phyloP scores from a whole-genome alignment of 139 green algal species.

The Axilococcus clingmanii region DNA sequence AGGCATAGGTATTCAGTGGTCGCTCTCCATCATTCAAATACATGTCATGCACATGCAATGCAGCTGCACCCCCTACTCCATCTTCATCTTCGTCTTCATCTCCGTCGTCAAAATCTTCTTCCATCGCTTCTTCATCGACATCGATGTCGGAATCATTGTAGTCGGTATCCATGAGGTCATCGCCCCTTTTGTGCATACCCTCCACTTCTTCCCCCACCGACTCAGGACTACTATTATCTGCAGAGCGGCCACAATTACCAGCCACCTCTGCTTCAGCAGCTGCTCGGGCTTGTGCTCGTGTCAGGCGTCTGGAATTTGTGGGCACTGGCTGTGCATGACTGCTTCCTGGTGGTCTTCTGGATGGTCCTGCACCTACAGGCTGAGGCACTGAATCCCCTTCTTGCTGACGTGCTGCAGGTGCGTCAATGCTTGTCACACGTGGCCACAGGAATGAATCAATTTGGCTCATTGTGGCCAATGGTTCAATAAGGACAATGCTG shows the following conservation, averaged over 20 bases:
- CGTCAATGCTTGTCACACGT: slow-evolving; percentile 42
- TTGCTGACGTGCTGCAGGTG: not conserved
- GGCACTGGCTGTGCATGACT: not conserved
- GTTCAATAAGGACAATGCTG: slow-evolving; percentile 93
- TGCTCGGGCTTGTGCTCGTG: slow-evolving; percentile 32
- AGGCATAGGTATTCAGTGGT: not conserved
- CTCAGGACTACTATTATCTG: not conserved
- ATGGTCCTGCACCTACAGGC: not conserved
- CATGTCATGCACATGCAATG: slow-evolving; percentile 63
- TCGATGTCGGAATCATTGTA: not conserved
- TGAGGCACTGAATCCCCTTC: not conserved
- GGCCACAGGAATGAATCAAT: slow-evolving; percentile 95
- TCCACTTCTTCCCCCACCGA: not conserved
- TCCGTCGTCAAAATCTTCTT: slow-evolving; percentile 19
- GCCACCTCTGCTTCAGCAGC: slow-evolving; percentile 29
- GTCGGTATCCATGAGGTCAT: not conserved
- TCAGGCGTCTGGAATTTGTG: slow-evolving; percentile 32
- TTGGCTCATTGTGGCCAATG: slow-evolving; percentile 79
- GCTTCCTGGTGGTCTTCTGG: not conserved
- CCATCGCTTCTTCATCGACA: not conserved
- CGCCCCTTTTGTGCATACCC: not conserved
- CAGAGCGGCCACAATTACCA: not conserved
- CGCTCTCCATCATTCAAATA: slow-evolving; percentile 38
- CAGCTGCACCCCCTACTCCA: slow-evolving; percentile 35
- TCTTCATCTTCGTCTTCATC: slow-evolving; percentile 39